Conservation (phyloP, 805 yeast species). For the Ogataea corticis region DNA sequence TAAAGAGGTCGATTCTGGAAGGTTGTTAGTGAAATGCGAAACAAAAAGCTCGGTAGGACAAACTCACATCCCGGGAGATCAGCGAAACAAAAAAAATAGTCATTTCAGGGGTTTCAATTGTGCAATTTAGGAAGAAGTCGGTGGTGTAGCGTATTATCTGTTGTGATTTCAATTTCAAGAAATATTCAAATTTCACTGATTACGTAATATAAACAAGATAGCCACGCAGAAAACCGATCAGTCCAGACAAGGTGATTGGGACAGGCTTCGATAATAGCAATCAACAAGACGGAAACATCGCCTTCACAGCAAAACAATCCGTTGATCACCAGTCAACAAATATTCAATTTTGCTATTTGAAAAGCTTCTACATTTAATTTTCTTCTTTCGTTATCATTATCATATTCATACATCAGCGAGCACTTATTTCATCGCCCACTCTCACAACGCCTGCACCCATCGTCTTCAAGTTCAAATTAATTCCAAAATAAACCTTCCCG, state of each 20-base stretch:
- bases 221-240: no score
- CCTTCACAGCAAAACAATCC: no score
- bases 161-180: no score
- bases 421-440: slow-evolving; percentile 19
- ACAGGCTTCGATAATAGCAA: no score
- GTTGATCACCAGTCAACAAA: no score
- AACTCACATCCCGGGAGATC: slow-evolving; percentile 51
- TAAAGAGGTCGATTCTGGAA: slow-evolving; percentile 54
- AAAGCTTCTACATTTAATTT: neutral
- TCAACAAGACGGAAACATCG: no score
- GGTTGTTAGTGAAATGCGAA: slow-evolving; percentile 9
- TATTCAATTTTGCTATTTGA: neutral
- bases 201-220: neutral
- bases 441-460: slow-evolving; percentile 13
- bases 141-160: no score
- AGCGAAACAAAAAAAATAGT: slow-evolving; percentile 55
- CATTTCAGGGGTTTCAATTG: slow-evolving; percentile 19
- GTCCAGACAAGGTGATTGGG: no score
- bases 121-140: neutral
- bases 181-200: no score
- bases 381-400: neutral
- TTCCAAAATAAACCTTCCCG: slow-evolving; percentile 43
- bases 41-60: no score
- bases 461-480: slow-evolving; percentile 26
- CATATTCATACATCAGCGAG: neutral